Evolutionary conservation across 768 basidiomycete species (phyloP).

Genomic region (Pleurotus tuber-regium): DNA sequence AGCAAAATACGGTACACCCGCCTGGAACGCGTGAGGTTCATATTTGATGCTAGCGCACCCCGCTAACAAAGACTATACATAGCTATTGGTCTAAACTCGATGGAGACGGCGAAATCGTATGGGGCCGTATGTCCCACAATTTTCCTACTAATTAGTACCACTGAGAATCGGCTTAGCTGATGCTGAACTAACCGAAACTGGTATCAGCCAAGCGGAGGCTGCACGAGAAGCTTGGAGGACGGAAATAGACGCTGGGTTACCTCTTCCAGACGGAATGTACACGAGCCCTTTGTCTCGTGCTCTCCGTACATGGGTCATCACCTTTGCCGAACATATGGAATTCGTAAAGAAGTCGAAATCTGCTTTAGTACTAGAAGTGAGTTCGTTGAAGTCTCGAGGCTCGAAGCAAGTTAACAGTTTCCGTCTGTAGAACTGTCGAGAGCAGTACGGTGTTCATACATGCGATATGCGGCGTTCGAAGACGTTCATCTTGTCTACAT

Average conservation of each 20-base stretch:
- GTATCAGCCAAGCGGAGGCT: constrained; percentile 51
- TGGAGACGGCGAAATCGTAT: constrained; percentile 62
- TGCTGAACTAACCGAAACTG: constrained; percentile 57
- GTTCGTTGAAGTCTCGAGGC: neutral
- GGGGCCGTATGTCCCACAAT: constrained; percentile 61
- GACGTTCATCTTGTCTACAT: constrained; percentile 45
- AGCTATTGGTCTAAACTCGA: constrained; percentile 65
- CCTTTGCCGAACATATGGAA: constrained; percentile 40
- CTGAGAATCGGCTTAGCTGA: constrained; percentile 43
- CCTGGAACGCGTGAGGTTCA: constrained; percentile 57
- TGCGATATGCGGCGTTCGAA: constrained; percentile 61
- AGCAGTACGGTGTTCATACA: constrained; percentile 65
- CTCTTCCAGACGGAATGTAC: constrained; percentile 54
- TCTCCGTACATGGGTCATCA: constrained; percentile 50
- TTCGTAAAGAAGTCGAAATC: constrained; percentile 20
- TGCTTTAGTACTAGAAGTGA: constrained; percentile 56
- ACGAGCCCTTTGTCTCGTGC: constrained; percentile 66
- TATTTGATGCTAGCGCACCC: neutral
- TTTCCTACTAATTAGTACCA: neutral
- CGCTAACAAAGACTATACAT: neutral
- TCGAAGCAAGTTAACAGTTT: neutral
- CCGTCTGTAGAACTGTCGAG: constrained; percentile 55
- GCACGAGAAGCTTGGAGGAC: constrained; percentile 45
- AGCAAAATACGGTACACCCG: constrained; percentile 51
- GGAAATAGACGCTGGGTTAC: constrained; percentile 43